Conservation (phyloP, 495 filamentous ascomycete genomes). For the Lophium mytilinum region DNA sequence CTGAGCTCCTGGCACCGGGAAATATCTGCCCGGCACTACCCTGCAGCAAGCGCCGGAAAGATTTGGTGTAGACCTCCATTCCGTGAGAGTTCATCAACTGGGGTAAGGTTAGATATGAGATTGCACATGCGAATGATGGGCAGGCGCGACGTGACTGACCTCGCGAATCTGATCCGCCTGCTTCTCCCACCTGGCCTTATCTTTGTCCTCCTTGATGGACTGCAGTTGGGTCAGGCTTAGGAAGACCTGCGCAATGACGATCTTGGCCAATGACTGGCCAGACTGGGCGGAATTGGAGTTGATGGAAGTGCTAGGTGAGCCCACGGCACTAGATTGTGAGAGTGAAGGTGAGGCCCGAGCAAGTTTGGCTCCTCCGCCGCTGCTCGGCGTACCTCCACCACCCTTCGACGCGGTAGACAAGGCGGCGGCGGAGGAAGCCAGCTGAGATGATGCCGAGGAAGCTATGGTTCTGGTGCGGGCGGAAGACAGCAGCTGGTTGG, state of each 20-base stretch:
- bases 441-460: constrained; percentile 50
- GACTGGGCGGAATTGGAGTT: constrained; percentile 31
- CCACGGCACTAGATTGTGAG: constrained; percentile 49
- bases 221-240: constrained; percentile 69
- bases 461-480: constrained; percentile 54
- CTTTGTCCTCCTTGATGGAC: constrained; percentile 76
- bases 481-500: constrained; percentile 49
- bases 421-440: constrained; percentile 55
- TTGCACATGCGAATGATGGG: background rate
- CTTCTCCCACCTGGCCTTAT: constrained; percentile 86
- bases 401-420: constrained; percentile 41
- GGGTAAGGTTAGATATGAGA: constrained; percentile 1
- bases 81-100: constrained; percentile 90
- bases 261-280: constrained; percentile 54
- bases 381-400: constrained; percentile 43
- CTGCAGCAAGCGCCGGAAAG: constrained; percentile 79
- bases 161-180: constrained; percentile 86
- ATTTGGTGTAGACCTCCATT: constrained; percentile 92
- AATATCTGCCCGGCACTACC: constrained; percentile 83
- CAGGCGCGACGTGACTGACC: constrained; percentile 44
- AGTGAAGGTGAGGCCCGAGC: constrained; percentile 57
- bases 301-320: constrained; percentile 51
- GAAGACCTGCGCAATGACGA: constrained; percentile 90
- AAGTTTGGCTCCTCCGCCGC: constrained; percentile 52
- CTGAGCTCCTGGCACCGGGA: constrained; percentile 57